phyloP scores from a whole-genome alignment of 306 rosid species.

The Casuarina equisetifolia region DNA sequence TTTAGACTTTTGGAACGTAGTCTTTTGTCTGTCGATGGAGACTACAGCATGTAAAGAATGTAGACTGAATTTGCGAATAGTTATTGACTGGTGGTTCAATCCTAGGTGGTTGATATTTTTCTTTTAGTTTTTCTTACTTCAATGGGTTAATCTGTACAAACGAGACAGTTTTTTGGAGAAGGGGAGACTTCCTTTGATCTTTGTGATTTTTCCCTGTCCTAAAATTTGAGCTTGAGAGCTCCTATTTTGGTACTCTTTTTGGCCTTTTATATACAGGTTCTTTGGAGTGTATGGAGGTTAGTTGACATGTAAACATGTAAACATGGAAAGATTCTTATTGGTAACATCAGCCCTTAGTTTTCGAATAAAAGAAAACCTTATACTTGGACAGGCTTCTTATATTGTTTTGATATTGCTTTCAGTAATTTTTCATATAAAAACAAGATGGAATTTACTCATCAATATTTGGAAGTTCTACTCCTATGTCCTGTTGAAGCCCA shows the following conservation, averaged over 20 bases:
- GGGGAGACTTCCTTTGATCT: not conserved
- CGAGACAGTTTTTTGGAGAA: not conserved
- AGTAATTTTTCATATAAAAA: not conserved
- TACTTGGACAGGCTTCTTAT: not conserved
- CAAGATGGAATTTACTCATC: not conserved
- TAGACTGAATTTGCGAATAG: not conserved
- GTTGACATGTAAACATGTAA: not conserved
- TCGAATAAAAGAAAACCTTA: not conserved
- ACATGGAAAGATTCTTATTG: not conserved
- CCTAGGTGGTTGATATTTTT: not conserved
- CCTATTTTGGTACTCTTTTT: not conserved
- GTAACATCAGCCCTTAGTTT: not conserved
- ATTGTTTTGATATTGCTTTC: not conserved
- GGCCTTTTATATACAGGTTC: not conserved
- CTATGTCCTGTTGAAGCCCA: not conserved
- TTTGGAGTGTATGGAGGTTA: not conserved
- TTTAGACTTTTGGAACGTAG: not conserved
- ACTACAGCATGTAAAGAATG: not conserved
- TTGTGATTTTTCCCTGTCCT: not conserved
- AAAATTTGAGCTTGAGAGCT: not conserved
- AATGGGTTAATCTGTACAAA: not conserved
- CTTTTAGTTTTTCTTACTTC: constrained; percentile 2
- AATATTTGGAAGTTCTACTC: too few species aligned
- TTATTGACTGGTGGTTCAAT: not conserved
- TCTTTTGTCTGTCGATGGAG: not conserved